A percentile compares a stretch with the other conserved stretches of the same genome.
Conservation (phyloP, 2,329 filamentous ascomycete species). For the Geosmithia morbida region DNA sequence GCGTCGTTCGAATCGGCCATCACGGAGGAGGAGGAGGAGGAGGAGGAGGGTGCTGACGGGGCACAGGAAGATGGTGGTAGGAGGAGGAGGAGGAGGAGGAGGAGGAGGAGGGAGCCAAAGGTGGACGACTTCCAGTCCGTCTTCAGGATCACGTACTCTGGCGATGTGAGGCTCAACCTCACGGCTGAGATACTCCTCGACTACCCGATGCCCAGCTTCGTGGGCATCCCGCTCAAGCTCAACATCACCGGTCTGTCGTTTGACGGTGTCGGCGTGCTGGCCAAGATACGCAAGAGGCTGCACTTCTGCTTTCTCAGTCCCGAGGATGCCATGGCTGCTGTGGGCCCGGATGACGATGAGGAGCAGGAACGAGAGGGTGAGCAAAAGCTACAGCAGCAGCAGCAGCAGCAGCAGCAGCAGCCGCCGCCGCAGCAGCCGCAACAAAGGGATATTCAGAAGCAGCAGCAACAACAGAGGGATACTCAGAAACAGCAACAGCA, state of each 20-base stretch:
- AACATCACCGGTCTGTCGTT: slow-evolving; percentile 93
- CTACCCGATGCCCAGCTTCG: slow-evolving; percentile 97
- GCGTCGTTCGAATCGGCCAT: slow-evolving; percentile 18
- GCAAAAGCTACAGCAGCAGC: slow-evolving; percentile 2
- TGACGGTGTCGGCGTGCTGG: slow-evolving; percentile 84
- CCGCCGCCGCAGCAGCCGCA: slow-evolving; percentile 3
- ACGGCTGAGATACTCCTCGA: slow-evolving; percentile 93
- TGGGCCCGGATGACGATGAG: slow-evolving; percentile 33
- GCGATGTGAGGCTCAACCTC: slow-evolving; percentile 73
- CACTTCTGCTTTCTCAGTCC: slow-evolving; percentile 92
- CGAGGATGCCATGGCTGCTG: slow-evolving; percentile 70
- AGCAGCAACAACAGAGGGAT: slow-evolving; percentile 4
- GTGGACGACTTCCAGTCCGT: slow-evolving; percentile 80
- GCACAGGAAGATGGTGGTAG: slow-evolving; percentile 6
- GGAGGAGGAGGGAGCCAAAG: slow-evolving; percentile 50
- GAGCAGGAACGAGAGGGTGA: slow-evolving; percentile 9
- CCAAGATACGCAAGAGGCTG: slow-evolving; percentile 75
- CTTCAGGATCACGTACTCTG: slow-evolving; percentile 78
- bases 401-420: slow-evolving; percentile 8
- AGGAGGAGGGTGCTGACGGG: slow-evolving; percentile 13
- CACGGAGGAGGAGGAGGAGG: slow-evolving; percentile 20
- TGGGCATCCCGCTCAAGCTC: slow-evolving; percentile 84
- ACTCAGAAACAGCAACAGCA: slow-evolving; percentile 9
- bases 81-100: slow-evolving; percentile 1
- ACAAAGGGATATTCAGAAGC: slow-evolving; percentile 6